Base-by-base conservation (phyloP, 306 rosid species). In the Cyamopsis tetragonoloba region DNA sequence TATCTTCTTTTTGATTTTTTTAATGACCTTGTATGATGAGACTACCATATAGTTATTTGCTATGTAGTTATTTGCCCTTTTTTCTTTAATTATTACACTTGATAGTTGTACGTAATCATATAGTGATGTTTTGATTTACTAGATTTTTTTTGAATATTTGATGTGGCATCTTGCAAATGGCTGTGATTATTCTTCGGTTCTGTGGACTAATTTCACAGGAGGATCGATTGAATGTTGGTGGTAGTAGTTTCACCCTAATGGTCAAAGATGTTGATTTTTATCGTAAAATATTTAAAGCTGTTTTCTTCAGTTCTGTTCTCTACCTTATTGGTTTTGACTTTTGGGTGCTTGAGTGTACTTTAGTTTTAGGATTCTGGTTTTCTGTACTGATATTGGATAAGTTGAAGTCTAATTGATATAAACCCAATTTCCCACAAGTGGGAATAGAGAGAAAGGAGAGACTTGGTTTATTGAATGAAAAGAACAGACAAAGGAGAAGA, bases 81-180 rank as follows among this genome's bases (percentile, higher is more conserved):
- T 66, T 24, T 34, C 26, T 73, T 35, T 62, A 27, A 31, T 31
- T 17, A 31, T 58, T 22, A 43, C 34, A 41, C 50, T 23, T 34
- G 20, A 7, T 26, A 39, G 17, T 28, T 13, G 46, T 26, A n/a
- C 57, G 37, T 61, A 19, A 50, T 31, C 14, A 43, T 23, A 12
- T 27, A 19, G 24, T 27, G 18, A 11, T 46, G 13, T 51, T 50
- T 5, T 50, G 35, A 26, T 18, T 24, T 39, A 9, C 39, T 53
- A 19, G 31, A 6, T 27, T 73, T 20, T 73, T 20, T n/a, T 7
- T 62, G 43, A 68, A n/a, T 62, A 12, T 14, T 76, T 41, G 22
- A 57, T 28, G n/a, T 63, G 42, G 56, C 23, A 38, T 70, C 50
- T 46, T 48, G 20, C 61, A 34, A 35, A 77, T 65, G 56, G 47